Conservation (phyloP, 176 grass and related monocot species). For the Thinopyrum elongatum region DNA sequence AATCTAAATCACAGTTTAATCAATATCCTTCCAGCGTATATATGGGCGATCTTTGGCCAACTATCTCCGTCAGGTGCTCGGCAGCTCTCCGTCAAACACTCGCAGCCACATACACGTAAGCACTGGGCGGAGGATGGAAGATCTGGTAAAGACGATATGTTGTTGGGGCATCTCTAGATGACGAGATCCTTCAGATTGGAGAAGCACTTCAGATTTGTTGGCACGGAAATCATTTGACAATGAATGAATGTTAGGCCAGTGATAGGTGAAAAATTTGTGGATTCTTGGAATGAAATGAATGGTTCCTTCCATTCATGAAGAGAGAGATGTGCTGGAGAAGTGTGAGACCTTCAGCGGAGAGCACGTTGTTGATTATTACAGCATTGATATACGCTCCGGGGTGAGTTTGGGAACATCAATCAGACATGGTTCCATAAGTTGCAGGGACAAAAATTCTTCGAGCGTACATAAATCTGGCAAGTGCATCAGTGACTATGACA, state of each 20-base stretch:
- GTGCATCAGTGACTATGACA: no score
- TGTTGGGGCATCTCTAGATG: accelerated
- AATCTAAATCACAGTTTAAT: background rate
- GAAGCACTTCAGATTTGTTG: background rate
- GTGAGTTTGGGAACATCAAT: no score
- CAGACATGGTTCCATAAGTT: no score
- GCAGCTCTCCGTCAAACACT: background rate
- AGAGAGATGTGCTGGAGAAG: background rate
- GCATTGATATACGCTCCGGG: background rate
- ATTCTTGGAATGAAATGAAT: background rate
- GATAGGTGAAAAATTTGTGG: background rate
- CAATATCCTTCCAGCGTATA: background rate
- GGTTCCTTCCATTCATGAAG: background rate
- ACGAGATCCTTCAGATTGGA: background rate
- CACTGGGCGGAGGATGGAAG: background rate
- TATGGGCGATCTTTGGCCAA: slow-evolving; percentile 1
- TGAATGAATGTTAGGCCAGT: accelerated
- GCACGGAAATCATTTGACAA: background rate
- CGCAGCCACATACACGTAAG: background rate
- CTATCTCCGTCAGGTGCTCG: slow-evolving; percentile 10
- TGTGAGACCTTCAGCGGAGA: background rate
- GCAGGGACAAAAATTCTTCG: no score
- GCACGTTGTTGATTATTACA: background rate
- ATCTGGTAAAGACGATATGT: background rate
- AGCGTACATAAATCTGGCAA: no score